These are phyloP conservation scores for Pleurotus djamor DNA, from an alignment of 768 basidiomycete genomes.

Conservation along the genomic window DNA sequence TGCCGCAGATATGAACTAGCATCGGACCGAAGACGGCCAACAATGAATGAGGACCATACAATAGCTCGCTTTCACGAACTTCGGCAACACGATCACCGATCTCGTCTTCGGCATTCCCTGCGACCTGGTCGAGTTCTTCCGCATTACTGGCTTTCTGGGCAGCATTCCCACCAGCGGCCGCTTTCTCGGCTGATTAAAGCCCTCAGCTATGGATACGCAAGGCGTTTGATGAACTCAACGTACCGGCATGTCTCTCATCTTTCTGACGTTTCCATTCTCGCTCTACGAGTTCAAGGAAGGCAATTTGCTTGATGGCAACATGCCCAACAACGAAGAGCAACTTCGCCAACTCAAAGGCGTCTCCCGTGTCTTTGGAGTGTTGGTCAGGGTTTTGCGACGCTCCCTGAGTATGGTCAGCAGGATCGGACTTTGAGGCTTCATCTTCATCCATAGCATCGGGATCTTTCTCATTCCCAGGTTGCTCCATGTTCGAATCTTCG, in stretches of 20 bases:
- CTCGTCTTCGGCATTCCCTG: slow-evolving; percentile 97
- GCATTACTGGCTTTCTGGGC: slow-evolving; percentile 44
- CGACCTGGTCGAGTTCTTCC: slow-evolving; percentile 96
- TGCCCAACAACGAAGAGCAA: slow-evolving; percentile 96
- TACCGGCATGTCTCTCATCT: slow-evolving; percentile 82
- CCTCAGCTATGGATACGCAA: not conserved
- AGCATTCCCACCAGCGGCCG: slow-evolving; percentile 31
- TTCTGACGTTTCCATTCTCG: slow-evolving; percentile 96
- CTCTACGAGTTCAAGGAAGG: slow-evolving; percentile 93
- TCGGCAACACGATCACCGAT: slow-evolving; percentile 89
- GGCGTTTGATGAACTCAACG: slow-evolving; percentile 16
- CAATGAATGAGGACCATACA: slow-evolving; percentile 81
- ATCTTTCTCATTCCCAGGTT: slow-evolving; percentile 26
- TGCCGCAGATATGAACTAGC: slow-evolving; percentile 87
- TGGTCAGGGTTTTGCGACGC: not conserved
- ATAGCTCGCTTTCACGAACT: slow-evolving; percentile 82
- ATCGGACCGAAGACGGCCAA: slow-evolving; percentile 87
- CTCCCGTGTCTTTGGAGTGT: slow-evolving; percentile 54
- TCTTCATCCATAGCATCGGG: slow-evolving; percentile 60
- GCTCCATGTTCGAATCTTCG: slow-evolving; percentile 13
- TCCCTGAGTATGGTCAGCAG: slow-evolving; percentile 22
- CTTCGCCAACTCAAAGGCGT: slow-evolving; percentile 88
- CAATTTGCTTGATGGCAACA: slow-evolving; percentile 96
- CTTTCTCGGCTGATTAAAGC: slow-evolving; percentile 55
- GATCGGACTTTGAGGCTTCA: slow-evolving; percentile 26